A percentile compares a stretch with the other conserved stretches of the same genome.
Conservation (phyloP, 2,329 filamentous ascomycete species). For the Cladosporium sp. region DNA sequence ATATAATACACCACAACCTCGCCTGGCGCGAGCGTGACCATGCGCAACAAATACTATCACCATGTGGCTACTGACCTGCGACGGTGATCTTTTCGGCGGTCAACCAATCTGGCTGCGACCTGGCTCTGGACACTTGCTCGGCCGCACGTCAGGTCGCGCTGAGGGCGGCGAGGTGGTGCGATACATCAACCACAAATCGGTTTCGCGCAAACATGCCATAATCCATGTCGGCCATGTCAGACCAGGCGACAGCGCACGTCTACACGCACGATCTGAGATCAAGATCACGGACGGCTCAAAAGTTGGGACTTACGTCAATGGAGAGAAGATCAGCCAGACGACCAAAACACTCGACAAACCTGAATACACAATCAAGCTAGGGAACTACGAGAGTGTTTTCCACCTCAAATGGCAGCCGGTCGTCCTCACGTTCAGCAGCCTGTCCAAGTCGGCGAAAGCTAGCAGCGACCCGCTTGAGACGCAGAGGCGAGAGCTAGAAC, state of each 20-base stretch:
- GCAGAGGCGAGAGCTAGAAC: conserved; percentile 65
- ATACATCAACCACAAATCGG: conserved; percentile 71
- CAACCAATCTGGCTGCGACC: conserved; percentile 70
- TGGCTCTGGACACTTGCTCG: conserved; percentile 80
- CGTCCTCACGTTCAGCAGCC: conserved; percentile 77
- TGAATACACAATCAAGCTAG: conserved; percentile 62
- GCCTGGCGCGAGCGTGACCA: background rate
- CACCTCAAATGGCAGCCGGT: conserved; percentile 65
- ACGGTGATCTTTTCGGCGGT: conserved; percentile 52
- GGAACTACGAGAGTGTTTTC: conserved; percentile 58
- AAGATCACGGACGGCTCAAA: conserved; percentile 81
- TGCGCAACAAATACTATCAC: background rate
- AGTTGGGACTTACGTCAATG: conserved; percentile 76
- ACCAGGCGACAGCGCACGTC: conserved; percentile 55
- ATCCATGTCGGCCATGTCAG: conserved; percentile 66
- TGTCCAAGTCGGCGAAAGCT: conserved; percentile 50
- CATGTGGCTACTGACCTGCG: conserved; percentile 55
- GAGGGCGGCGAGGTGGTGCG: conserved; percentile 46
- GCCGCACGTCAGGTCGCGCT: conserved; percentile 63
- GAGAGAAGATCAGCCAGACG: conserved; percentile 59
- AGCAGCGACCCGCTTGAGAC: conserved; percentile 54
- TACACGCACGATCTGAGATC: conserved; percentile 63
- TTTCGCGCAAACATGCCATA: conserved; percentile 84
- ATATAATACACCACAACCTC: background rate
- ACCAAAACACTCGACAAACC: conserved; percentile 53